Evolutionary conservation across 2,329 filamentous ascomycete species (phyloP).

Genomic region (Aaosphaeria arxii): DNA sequence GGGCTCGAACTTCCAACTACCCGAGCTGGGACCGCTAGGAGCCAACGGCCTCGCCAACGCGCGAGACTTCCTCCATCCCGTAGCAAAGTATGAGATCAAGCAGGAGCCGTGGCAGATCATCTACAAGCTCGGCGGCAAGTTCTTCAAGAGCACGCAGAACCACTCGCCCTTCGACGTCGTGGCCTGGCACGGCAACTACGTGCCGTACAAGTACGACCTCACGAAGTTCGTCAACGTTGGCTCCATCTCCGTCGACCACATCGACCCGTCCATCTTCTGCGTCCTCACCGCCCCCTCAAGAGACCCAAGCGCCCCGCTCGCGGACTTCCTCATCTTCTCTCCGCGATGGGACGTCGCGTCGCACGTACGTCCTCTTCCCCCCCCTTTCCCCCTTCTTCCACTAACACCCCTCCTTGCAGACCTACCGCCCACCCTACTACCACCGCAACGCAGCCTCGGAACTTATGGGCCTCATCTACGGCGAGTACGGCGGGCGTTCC

Average conservation of each 20-base stretch:
- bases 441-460: conserved; percentile 65
- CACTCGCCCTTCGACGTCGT: conserved; percentile 78
- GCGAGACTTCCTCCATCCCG: conserved; percentile 69
- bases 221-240: conserved; percentile 74
- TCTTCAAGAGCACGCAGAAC: conserved; percentile 63
- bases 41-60: conserved; percentile 41
- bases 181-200: conserved; percentile 75
- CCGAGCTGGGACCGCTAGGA: conserved; percentile 38
- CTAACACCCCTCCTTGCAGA: conserved; percentile 2
- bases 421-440: conserved; percentile 53
- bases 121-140: conserved; percentile 59
- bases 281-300: conserved; percentile 59
- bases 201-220: conserved; percentile 77
- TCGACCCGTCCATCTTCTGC: conserved; percentile 75
- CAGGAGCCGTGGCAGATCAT: conserved; percentile 41
- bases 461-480: conserved; percentile 63
- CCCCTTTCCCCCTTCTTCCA: neutral
- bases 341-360: conserved; percentile 62
- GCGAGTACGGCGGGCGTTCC: conserved; percentile 51
- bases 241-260: conserved; percentile 71
- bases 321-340: conserved; percentile 65
- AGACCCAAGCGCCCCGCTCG: conserved; percentile 59
- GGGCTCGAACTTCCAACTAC: conserved; percentile 38
- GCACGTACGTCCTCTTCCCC: conserved; percentile 38
- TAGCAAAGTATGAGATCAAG: conserved; percentile 61